Base-by-base conservation (phyloP, 257 asterid species). In the Solanum paucissectum region DNA sequence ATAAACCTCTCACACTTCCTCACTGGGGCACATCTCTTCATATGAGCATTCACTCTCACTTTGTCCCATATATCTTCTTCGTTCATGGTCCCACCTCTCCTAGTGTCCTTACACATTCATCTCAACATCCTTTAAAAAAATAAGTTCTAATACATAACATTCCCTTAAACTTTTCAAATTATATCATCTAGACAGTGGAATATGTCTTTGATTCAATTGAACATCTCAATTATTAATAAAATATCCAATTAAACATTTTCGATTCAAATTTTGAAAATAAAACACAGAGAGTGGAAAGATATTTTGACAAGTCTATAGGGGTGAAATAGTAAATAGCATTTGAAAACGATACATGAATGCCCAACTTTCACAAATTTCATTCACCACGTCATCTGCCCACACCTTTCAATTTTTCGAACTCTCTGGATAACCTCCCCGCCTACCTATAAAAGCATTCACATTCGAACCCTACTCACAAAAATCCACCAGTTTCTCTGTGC, bases 21-120 rank as follows among this genome's bases (percentile, higher is more conserved):
- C 12, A 23, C 12, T 9, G 0, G 5, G n/a, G 3, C 3, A 37
- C 8, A 37, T 37, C 40, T 37, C 40, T 2, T 37, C 40, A 37
- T 1, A 6, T 7, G 42, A 3, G 42, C 11, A 33, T 33, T 33
- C 34, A 33, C 4, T 33, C 34, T 33, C 34, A 33, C 34, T 33
- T 33, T 33, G 34, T 33, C 34, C 34, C 20, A 12, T 66, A 27
- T 66, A 27, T 25, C 34, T 66, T 60, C 1, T 60, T 66, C 0
- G 0, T 66, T 12, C 7, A 0, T 13, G 0, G 27, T 27, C 9
- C 0, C 11, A n/a, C 2, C 8, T 64, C 2, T 5, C 1, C 2
- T 66, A 27, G 7, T 64, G 2, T n/a, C 0, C 0, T 0, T 29
- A n/a, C 16, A 1, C 33, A 11, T 25, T 11, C 4, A 64, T 5